Conservation (phyloP, 495 filamentous ascomycete species). For the Aspergillus ellipticus region DNA sequence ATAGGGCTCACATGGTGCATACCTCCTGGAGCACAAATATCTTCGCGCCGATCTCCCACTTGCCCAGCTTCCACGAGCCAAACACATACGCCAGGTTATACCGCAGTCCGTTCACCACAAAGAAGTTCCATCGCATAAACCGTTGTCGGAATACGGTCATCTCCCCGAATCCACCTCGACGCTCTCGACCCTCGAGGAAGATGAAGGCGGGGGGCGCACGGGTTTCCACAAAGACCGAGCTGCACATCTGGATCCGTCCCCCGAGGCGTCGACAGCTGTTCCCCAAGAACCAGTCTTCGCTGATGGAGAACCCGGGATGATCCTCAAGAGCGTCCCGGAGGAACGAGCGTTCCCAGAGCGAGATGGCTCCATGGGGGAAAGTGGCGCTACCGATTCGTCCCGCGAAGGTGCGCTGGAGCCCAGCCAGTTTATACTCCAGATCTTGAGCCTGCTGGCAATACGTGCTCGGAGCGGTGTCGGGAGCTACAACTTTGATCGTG, state of each 20-base stretch:
- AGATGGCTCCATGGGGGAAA: constrained; percentile 43
- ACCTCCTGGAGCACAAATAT: constrained; percentile 68
- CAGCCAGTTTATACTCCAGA: constrained; percentile 44
- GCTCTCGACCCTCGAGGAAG: constrained; percentile 26
- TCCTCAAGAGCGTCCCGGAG: constrained; percentile 39
- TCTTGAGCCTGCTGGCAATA: constrained; percentile 46
- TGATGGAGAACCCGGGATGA: constrained; percentile 43
- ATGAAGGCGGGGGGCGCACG: constrained; percentile 42
- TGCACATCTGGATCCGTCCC: constrained; percentile 47
- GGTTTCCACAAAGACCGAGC: constrained; percentile 47
- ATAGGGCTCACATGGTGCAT: not conserved
- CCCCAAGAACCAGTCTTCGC: constrained; percentile 47
- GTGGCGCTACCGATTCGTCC: constrained; percentile 40
- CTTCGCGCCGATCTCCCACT: constrained; percentile 49
- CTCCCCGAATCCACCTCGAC: constrained; percentile 48
- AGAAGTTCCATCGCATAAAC: constrained; percentile 51
- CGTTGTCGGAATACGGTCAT: constrained; percentile 49
- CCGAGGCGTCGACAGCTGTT: constrained; percentile 42
- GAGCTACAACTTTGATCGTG: constrained; percentile 41
- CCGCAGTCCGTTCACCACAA: constrained; percentile 46
- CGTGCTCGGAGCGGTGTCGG: constrained; percentile 27
- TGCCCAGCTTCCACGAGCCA: constrained; percentile 44
- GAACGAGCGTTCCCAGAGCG: constrained; percentile 41
- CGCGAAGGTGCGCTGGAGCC: constrained; percentile 36
- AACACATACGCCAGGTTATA: constrained; percentile 46